Base-by-base conservation (phyloP, 1,139 yeast species). In the Blastobotrys illinoisensis region DNA sequence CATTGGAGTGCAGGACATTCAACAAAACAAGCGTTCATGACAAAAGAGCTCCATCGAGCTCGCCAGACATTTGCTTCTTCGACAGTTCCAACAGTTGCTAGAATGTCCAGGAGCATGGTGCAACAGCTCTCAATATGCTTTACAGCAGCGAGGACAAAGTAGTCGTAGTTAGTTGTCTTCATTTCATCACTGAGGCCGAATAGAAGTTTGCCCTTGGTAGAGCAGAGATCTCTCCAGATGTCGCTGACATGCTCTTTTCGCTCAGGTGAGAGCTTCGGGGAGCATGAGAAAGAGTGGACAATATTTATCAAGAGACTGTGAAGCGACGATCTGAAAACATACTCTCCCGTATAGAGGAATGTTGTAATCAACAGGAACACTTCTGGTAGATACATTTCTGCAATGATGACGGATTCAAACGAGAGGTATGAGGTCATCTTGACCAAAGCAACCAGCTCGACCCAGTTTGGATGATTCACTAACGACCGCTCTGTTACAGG, bases 141-240 rank as follows among this genome's bases (percentile, higher is more conserved):
- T 21, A 79, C 76, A 53, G 82, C 81, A 50, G 82, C 79, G 46
- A 79, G 76, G 52, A 81, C 76, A 16, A 77, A 75, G 24, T 73
- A 74, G 43, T 76, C 71, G 56, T 72, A 75, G 13, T 72, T 69
- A 16, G 71, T 64, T 32, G 73, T 71, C 48, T 76, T 75, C 54
- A 72, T 75, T 45, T 85, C 91, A 62, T 89, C 82, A n/a, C 84
- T 83, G 58, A 88, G 74, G 0, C 96, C 96, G 71, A 88, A 88
- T 58, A 88, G 73, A 76, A 87, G 79, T 62, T 81, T 83, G 3
- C 88, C 85, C 64, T 91, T 78, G 54, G 86, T 88, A 9, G 88
- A 83, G 54, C 88, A 81, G 58, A 88, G 79, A 53, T 80, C 80
- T 3, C 73, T 75, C 60, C 87, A 80, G 1, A 86, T 77, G 1